phyloP scores from a whole-genome alignment of 768 basidiomycete species.

The Hysterangium stoloniferum region DNA sequence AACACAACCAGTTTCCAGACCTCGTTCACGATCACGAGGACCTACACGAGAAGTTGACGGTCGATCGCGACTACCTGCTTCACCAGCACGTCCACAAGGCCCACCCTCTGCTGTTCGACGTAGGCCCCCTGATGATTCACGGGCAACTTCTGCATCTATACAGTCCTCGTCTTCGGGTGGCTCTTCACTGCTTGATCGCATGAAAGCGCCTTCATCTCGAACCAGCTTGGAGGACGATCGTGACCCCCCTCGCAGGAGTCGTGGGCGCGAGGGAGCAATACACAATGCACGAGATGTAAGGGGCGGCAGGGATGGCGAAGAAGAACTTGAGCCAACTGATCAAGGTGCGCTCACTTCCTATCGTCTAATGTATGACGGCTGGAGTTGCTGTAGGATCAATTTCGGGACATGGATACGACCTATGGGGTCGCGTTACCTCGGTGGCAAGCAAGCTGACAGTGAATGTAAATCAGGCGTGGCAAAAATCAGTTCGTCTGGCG shows the following conservation, averaged over 20 bases:
- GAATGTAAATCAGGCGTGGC: conserved; percentile 52
- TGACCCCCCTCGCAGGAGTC: too few species aligned
- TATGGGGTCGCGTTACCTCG: conserved; percentile 53
- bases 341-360: not conserved
- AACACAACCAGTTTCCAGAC: conserved; percentile 33
- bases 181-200: conserved; percentile 32
- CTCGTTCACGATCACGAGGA: conserved; percentile 30
- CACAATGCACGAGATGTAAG: too few species aligned
- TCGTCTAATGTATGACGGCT: not conserved
- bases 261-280: too few species aligned
- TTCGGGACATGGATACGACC: conserved; percentile 33
- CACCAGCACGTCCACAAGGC: conserved; percentile 14
- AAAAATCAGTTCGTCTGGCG: conserved; percentile 31
- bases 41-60: conserved; percentile 18
- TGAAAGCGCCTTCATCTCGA: conserved; percentile 31
- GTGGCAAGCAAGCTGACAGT: conserved; percentile 47
- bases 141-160: conserved; percentile 13
- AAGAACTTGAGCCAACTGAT: not conserved
- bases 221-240: conserved; percentile 42
- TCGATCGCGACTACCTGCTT: conserved; percentile 10
- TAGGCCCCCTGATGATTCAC: conserved; percentile 6
- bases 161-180: conserved; percentile 24
- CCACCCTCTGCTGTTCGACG: conserved; percentile 10
- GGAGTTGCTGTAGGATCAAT: not conserved
- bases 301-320: not conserved